phyloP scores from a whole-genome alignment of 129 eudicot species.

The Heracleum sosnowskyi region DNA sequence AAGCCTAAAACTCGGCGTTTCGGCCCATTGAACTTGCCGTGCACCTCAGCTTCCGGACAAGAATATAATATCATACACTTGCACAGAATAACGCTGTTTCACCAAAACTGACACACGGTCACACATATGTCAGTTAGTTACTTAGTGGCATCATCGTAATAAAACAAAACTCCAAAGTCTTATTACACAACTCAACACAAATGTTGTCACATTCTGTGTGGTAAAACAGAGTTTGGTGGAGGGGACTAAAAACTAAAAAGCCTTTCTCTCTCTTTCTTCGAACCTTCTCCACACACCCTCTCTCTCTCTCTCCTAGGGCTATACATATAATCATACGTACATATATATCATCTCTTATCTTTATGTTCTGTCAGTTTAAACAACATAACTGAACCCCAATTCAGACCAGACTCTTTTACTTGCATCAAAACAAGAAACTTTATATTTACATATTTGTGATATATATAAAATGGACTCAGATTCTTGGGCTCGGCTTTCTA shows the following conservation, averaged over 20 bases:
- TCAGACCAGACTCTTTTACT: not conserved
- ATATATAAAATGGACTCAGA: constrained; percentile 46
- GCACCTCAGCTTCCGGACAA: no score
- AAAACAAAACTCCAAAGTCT: not conserved
- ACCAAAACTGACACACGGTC: not conserved
- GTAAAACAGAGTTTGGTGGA: constrained; percentile 29
- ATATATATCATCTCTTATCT: not conserved
- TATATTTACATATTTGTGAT: no score
- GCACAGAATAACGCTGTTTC: not conserved
- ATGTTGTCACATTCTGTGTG: not conserved
- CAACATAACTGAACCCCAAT: not conserved
- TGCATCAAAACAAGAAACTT: not conserved
- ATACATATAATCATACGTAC: not conserved
- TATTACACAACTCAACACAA: not conserved
- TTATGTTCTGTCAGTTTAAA: not conserved
- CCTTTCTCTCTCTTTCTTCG: constrained; percentile 26
- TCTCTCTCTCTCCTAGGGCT: constrained; percentile 8
- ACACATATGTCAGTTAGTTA: not conserved
- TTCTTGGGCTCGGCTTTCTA: constrained; percentile 55
- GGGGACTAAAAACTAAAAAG: constrained; percentile 19
- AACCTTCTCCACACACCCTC: constrained; percentile 17
- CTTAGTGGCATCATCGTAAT: not conserved
- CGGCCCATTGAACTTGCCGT: no score
- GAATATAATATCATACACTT: no score
- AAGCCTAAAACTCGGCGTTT: no score